Percentiles rank a stretch among this genome's conserved stretches.
These are phyloP conservation scores for Ganoderma leucocontextum DNA, from an alignment of 1,284 basidiomycete genomes.

Conservation along the genomic window DNA sequence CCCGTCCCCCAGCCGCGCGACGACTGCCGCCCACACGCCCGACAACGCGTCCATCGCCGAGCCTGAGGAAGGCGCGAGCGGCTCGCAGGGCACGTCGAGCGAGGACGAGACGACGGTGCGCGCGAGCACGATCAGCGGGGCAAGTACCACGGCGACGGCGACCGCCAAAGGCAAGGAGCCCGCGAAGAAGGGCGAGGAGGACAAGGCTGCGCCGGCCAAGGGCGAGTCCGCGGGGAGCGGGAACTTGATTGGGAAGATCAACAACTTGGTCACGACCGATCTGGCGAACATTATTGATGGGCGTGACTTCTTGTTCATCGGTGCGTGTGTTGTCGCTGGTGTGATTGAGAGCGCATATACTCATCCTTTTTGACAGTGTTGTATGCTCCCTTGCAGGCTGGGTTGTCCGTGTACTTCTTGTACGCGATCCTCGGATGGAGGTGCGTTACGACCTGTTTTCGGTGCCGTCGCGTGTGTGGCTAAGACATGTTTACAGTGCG, in stretches of 20 bases:
- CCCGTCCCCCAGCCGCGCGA: constrained; percentile 28
- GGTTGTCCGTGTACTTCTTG: constrained; percentile 52
- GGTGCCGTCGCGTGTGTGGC: neutral
- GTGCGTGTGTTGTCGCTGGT: constrained; percentile 20
- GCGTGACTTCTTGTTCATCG: constrained; percentile 44
- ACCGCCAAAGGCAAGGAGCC: constrained; percentile 30
- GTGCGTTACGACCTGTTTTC: constrained; percentile 29
- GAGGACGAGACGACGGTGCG: constrained; percentile 27
- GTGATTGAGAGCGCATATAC: constrained; percentile 9
- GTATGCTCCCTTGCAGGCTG: constrained; percentile 47
- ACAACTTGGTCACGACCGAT: constrained; percentile 50
- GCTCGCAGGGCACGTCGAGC: constrained; percentile 20
- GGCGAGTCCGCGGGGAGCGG: constrained; percentile 32
- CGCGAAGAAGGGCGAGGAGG: constrained; percentile 36
- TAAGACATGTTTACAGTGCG: constrained; percentile 36
- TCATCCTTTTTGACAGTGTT: constrained; percentile 32
- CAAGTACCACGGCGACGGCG: constrained; percentile 29
- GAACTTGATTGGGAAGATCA: constrained; percentile 58
- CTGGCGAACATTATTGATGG: constrained; percentile 44
- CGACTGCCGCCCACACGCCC: constrained; percentile 36
- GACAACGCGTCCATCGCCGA: constrained; percentile 41
- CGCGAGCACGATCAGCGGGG: constrained; percentile 23
- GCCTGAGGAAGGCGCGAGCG: constrained; percentile 14
- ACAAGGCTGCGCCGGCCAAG: constrained; percentile 16
- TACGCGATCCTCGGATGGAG: constrained; percentile 58